A percentile compares a stretch with the other conserved stretches of the same genome.
Evolutionary conservation across 2,329 filamentous ascomycete species (phyloP).

Genomic region (Dendryphion nanum): DNA sequence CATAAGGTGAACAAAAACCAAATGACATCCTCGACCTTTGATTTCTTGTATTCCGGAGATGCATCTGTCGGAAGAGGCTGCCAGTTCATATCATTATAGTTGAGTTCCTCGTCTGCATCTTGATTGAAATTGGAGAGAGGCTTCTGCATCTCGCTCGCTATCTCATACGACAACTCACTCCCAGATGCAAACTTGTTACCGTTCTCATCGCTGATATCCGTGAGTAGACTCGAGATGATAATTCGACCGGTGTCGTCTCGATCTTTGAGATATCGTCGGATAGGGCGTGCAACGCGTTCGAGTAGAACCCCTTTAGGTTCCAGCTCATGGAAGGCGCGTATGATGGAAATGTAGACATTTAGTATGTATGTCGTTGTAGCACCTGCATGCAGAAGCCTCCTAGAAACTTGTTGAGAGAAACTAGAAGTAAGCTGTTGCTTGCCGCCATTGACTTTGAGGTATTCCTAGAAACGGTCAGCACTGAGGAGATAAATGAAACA

Average conservation of each 20-base stretch:
- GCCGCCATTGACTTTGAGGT: constrained; percentile 66
- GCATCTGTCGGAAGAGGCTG: constrained; percentile 90
- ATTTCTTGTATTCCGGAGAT: constrained; percentile 82
- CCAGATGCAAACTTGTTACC: constrained; percentile 51
- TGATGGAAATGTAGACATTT: constrained; percentile 76
- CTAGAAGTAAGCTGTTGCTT: constrained; percentile 68
- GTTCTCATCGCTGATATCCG: constrained; percentile 54
- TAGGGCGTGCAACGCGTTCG: constrained; percentile 68
- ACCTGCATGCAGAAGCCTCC: constrained; percentile 70
- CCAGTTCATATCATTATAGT: constrained; percentile 94
- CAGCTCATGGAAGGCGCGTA: constrained; percentile 71
- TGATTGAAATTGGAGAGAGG: constrained; percentile 55
- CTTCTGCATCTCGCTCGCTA: constrained; percentile 65
- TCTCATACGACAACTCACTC: constrained; percentile 65
- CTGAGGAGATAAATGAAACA: neutral
- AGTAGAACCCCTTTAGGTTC: constrained; percentile 77
- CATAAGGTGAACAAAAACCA: constrained; percentile 86
- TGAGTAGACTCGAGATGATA: constrained; percentile 71
- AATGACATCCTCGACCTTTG: constrained; percentile 86
- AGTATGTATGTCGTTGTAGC: constrained; percentile 74
- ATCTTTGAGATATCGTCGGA: constrained; percentile 74
- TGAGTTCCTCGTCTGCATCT: constrained; percentile 61
- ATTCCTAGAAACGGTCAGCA: constrained; percentile 48
- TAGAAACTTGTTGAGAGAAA: constrained; percentile 66
- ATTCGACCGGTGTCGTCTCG: constrained; percentile 76